Conservation (phyloP, 1,139 yeast species). For the Hyphopichia burtonii region DNA sequence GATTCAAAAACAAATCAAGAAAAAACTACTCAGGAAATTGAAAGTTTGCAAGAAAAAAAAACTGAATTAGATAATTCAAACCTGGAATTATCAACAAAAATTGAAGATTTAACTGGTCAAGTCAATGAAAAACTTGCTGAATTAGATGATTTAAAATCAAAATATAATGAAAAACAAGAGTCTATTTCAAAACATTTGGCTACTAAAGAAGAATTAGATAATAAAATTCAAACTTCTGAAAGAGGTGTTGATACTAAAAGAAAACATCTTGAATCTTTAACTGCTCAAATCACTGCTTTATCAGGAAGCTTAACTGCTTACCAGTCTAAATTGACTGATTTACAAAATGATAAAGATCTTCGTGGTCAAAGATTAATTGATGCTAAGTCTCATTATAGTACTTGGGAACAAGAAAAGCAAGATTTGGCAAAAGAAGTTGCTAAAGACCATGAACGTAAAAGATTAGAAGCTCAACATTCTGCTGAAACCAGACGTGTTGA, state of each 20-base stretch:
- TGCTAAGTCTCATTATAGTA: slow-evolving; percentile 39
- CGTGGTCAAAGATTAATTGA: slow-evolving; percentile 36
- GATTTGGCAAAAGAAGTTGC: slow-evolving; percentile 38
- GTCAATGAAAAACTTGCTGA: slow-evolving; percentile 39
- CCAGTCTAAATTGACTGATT: slow-evolving; percentile 40
- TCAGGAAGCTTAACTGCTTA: slow-evolving; percentile 45
- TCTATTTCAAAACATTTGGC: slow-evolving; percentile 33
- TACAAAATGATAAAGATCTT: slow-evolving; percentile 39
- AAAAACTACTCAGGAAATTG: slow-evolving; percentile 46
- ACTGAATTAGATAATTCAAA: slow-evolving; percentile 40
- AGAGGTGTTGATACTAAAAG: slow-evolving; percentile 37
- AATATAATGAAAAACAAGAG: slow-evolving; percentile 41
- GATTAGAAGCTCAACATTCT: slow-evolving; percentile 48
- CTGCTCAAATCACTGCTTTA: slow-evolving; percentile 46
- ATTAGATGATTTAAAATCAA: slow-evolving; percentile 40
- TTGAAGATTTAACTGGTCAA: slow-evolving; percentile 43
- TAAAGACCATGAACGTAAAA: slow-evolving; percentile 44
- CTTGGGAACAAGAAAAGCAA: slow-evolving; percentile 48
- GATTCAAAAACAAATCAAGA: slow-evolving; percentile 48
- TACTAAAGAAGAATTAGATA: slow-evolving; percentile 43
- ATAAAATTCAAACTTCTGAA: slow-evolving; percentile 32
- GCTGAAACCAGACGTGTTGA: slow-evolving; percentile 46
- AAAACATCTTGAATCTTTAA: slow-evolving; percentile 34
- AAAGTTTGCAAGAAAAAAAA: slow-evolving; percentile 43
- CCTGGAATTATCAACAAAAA: slow-evolving; percentile 40